Conservation (phyloP, 768 basidiomycete genomes). For the Auricularia sp. region DNA sequence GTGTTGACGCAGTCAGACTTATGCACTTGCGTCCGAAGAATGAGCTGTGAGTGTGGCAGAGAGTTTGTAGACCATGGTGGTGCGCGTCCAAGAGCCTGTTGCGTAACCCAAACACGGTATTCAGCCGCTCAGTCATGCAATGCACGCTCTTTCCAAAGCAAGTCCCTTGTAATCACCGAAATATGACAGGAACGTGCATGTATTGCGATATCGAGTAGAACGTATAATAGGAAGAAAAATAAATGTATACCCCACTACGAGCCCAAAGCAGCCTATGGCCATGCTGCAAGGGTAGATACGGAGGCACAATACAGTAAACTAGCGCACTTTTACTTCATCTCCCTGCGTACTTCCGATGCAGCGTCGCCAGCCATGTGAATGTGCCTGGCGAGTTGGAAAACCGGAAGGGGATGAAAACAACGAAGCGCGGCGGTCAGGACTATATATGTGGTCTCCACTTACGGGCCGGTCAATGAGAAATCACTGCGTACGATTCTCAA, state of each 20-base stretch:
- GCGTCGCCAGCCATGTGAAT: conserved; percentile 26
- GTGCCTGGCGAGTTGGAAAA: conserved; percentile 36
- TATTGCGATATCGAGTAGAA: not conserved
- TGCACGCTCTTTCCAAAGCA: no score
- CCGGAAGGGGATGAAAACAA: conserved; percentile 28
- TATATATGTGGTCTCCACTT: no score
- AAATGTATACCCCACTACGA: conserved; percentile 81
- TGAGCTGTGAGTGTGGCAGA: conserved; percentile 64
- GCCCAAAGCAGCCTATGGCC: conserved; percentile 47
- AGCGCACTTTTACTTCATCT: conserved; percentile 85
- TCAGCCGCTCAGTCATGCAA: no score
- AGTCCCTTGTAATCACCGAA: not conserved
- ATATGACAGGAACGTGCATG: not conserved
- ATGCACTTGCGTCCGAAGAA: conserved; percentile 56
- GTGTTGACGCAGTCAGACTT: conserved; percentile 14
- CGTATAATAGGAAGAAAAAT: conserved; percentile 2
- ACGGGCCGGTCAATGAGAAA: no score
- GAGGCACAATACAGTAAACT: conserved; percentile 52
- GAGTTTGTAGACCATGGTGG: conserved; percentile 59
- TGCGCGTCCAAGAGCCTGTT: not conserved
- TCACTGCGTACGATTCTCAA: no score
- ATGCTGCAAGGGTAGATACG: conserved; percentile 70
- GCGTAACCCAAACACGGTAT: not conserved
- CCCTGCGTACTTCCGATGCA: conserved; percentile 58
- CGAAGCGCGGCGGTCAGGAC: no score